phyloP scores from a whole-genome alignment of 1,284 basidiomycete species.

The Cutaneotrichosporon curvatum region DNA sequence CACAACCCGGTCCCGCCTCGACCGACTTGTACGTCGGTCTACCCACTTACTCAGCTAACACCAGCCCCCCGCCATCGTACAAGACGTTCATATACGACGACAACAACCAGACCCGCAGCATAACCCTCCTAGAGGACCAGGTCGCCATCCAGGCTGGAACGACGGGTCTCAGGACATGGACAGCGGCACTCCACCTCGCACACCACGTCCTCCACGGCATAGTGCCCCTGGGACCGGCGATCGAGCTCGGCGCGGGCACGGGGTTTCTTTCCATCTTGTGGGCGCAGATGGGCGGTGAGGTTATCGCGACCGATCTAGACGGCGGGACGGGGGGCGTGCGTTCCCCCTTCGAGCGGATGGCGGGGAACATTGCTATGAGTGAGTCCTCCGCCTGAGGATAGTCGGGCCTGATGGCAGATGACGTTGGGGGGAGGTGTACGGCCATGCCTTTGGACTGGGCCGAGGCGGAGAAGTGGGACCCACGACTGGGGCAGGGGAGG shows the following conservation, averaged over 20 bases:
- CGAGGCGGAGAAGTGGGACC: slow-evolving; percentile 19
- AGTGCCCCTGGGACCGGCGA: slow-evolving; percentile 4
- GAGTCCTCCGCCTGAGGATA: too few species aligned
- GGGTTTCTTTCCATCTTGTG: slow-evolving; percentile 43
- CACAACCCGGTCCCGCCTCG: neutral
- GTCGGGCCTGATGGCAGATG: neutral
- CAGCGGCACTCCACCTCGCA: slow-evolving; percentile 26
- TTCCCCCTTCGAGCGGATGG: slow-evolving; percentile 31
- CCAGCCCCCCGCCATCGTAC: slow-evolving; percentile 37
- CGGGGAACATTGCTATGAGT: slow-evolving; percentile 38
- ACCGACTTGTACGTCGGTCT: too few species aligned
- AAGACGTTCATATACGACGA: slow-evolving; percentile 44
- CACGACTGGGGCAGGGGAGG: slow-evolving; percentile 9
- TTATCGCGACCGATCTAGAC: slow-evolving; percentile 58
- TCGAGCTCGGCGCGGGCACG: slow-evolving; percentile 46
- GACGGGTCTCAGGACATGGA: slow-evolving; percentile 46
- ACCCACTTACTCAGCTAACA: neutral
- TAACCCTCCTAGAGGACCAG: slow-evolving; percentile 46
- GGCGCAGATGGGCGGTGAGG: slow-evolving; percentile 52
- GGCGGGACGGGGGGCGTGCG: slow-evolving; percentile 42
- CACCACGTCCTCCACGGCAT: slow-evolving; percentile 33
- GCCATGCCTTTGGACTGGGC: slow-evolving; percentile 32
- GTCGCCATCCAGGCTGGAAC: slow-evolving; percentile 45
- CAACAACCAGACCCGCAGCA: neutral
- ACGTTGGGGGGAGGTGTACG: neutral